Percentiles rank a stretch among this genome's conserved stretches.
These are phyloP conservation scores for Eucalyptus melliodora DNA, from an alignment of 345 rosid genomes.

Conservation along the genomic window DNA sequence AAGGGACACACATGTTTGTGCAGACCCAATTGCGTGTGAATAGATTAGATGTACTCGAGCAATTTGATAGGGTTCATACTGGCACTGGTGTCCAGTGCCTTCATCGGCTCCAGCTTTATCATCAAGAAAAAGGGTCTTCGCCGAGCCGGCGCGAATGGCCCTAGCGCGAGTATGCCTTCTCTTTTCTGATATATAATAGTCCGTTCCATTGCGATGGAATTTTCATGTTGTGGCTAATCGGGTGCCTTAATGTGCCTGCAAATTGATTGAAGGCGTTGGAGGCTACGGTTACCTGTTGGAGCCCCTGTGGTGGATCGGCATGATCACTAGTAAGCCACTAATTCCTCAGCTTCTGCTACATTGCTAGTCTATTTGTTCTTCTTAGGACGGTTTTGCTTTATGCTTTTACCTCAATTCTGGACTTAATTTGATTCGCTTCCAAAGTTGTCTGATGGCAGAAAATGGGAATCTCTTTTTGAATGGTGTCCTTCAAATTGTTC, in stretches of 20 bases:
- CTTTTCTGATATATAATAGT: neutral
- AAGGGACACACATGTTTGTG: neutral
- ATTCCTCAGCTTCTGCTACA: neutral
- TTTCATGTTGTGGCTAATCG: neutral
- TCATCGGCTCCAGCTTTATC: constrained; percentile 12
- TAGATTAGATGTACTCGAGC: constrained; percentile 3
- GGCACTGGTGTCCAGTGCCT: constrained; percentile 6
- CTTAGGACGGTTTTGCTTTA: neutral
- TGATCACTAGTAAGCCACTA: constrained; percentile 30
- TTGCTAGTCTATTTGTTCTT: neutral
- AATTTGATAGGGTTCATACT: constrained; percentile 6
- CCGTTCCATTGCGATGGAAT: neutral
- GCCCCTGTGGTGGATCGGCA: constrained; percentile 49
- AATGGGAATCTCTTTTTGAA: neutral
- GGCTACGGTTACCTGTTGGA: constrained; percentile 36
- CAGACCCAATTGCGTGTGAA: neutral
- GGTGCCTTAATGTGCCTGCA: neutral
- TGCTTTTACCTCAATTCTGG: neutral
- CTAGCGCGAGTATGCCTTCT: neutral
- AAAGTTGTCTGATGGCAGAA: neutral
- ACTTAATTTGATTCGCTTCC: neutral
- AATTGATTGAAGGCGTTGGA: constrained; percentile 13
- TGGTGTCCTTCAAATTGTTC: neutral
- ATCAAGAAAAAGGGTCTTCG: constrained; percentile 13
- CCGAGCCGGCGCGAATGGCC: constrained; percentile 3